phyloP scores from a whole-genome alignment of 192 early-diverging fungal species.

The Entomortierella lignicola region DNA sequence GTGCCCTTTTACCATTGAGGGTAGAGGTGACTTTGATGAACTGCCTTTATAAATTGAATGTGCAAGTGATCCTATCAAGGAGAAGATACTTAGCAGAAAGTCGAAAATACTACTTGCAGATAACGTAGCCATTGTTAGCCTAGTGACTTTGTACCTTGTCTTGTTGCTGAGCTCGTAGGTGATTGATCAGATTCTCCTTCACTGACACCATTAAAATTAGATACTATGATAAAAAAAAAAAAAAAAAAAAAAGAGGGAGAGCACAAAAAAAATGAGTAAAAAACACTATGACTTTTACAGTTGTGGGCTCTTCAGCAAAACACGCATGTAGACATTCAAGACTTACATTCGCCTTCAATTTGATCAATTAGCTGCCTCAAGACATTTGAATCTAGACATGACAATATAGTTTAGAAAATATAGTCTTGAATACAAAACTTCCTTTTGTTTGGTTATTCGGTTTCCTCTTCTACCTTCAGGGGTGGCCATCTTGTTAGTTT shows the following conservation, averaged over 20 bases:
- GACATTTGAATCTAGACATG: conserved; percentile 40
- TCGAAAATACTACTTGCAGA: not conserved
- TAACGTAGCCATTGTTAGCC: no score
- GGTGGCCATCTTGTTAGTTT: conserved; percentile 7
- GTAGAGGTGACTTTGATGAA: conserved; percentile 7
- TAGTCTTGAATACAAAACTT: no score
- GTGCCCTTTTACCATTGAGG: not conserved
- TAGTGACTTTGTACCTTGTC: conserved; percentile 23
- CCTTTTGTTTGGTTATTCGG: not conserved
- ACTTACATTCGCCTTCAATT: conserved; percentile 50
- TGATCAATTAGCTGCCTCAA: conserved; percentile 46
- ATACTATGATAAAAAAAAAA: not conserved
- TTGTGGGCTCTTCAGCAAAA: not conserved
- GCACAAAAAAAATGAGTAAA: not conserved
- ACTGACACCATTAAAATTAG: conserved; percentile 13
- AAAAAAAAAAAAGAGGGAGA: not conserved
- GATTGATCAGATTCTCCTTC: conserved; percentile 24
- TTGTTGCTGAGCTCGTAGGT: conserved; percentile 13
- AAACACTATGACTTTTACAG: not conserved
- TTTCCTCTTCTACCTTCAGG: conserved; percentile 13
- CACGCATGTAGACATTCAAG: not conserved
- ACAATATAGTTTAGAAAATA: no score
- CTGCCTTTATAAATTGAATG: conserved; percentile 10
- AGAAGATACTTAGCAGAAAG: no score
- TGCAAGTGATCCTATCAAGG: conserved; percentile 15